Base-by-base conservation (phyloP, 306 rosid species). In the Casuarina equisetifolia region DNA sequence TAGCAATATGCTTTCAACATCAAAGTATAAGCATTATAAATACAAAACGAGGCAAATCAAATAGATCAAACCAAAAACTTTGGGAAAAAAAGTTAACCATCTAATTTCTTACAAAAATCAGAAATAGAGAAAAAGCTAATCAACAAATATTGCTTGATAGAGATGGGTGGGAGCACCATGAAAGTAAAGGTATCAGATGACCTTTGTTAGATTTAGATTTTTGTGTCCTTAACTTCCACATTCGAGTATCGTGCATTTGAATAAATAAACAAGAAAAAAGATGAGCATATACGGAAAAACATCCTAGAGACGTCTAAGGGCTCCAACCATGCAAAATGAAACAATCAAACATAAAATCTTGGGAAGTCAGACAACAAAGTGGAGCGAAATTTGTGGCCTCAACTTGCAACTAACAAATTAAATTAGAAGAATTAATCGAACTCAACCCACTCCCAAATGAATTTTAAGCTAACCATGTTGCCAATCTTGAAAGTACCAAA, bases 391-490 rank as follows among this genome's bases (percentile, higher is more conserved):
- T 66, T 17, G 52, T 49, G 67, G 74, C 36, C n/a, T 52, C 43
- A 67, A 12, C 35, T 62, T 44, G 13, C 36, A 39, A 25, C 69
- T 44, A 68, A 55, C 39, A 69, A 36, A 39, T 43, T 45, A 54
- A 20, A 40, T 68, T 68, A 61, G 49, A 36, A 39, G 5, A 0
- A 54, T 8, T 20, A 54, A 44, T 70, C n/a, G 5, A 69, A 44
- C 4, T 8, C 11, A 9, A 58, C 9, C 64, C 68, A 46, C n/a
- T 25, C 66, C 12, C 58, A 74, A 67, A 54, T 52, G 0, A 3
- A 51, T 11, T 12, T 75, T 74, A 20, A 54, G 49, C 46, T 73
- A 72, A 82, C 69, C 39, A 59, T 45, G 70, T 20, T 16, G 49
- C 49, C 63, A 71, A 67, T 15, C 76, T 61, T 19, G n/a, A 17